phyloP scores from a whole-genome alignment of 2,329 filamentous ascomycete species.

The Aplosporella prunicola region DNA sequence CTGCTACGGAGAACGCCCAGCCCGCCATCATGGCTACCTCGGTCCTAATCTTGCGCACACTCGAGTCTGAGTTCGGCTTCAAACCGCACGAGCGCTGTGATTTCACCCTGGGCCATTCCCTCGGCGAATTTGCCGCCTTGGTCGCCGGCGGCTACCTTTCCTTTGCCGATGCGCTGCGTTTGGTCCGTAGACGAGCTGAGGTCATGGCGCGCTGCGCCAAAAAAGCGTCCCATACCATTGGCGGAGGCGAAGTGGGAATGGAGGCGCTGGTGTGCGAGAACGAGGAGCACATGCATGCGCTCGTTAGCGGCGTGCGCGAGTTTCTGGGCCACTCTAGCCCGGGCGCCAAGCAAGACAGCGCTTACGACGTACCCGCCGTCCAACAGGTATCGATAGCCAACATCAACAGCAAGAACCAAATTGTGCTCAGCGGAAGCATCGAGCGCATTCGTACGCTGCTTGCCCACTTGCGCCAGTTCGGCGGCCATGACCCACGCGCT shows the following conservation, averaged over 20 bases:
- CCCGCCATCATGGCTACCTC: slow-evolving; percentile 95
- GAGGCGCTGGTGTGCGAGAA: slow-evolving; percentile 78
- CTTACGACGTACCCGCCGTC: slow-evolving; percentile 61
- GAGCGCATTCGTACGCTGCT: slow-evolving; percentile 72
- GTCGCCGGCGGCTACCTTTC: slow-evolving; percentile 73
- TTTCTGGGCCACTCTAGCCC: slow-evolving; percentile 63
- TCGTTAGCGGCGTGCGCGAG: slow-evolving; percentile 66
- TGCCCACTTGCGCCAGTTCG: slow-evolving; percentile 77
- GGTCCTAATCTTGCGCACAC: slow-evolving; percentile 75
- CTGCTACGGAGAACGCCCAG: slow-evolving; percentile 77
- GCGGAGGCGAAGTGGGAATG: slow-evolving; percentile 86
- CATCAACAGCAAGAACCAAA: slow-evolving; percentile 92
- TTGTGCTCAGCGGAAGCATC: slow-evolving; percentile 83
- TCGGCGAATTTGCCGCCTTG: slow-evolving; percentile 87
- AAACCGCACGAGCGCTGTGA: slow-evolving; percentile 60
- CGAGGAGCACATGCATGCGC: slow-evolving; percentile 57
- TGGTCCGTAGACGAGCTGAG: slow-evolving; percentile 70
- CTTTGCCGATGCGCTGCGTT: slow-evolving; percentile 66
- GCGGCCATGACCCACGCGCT: slow-evolving; percentile 81
- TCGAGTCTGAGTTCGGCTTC: slow-evolving; percentile 80
- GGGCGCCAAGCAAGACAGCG: slow-evolving; percentile 59
- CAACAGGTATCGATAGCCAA: slow-evolving; percentile 87
- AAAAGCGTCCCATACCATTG: slow-evolving; percentile 49
- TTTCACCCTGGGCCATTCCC: slow-evolving; percentile 77
- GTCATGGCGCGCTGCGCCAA: slow-evolving; percentile 71